A percentile compares a stretch with the other conserved stretches of the same genome.
Conservation (phyloP, 768 basidiomycete genomes). For the Termitomyces sp. region DNA sequence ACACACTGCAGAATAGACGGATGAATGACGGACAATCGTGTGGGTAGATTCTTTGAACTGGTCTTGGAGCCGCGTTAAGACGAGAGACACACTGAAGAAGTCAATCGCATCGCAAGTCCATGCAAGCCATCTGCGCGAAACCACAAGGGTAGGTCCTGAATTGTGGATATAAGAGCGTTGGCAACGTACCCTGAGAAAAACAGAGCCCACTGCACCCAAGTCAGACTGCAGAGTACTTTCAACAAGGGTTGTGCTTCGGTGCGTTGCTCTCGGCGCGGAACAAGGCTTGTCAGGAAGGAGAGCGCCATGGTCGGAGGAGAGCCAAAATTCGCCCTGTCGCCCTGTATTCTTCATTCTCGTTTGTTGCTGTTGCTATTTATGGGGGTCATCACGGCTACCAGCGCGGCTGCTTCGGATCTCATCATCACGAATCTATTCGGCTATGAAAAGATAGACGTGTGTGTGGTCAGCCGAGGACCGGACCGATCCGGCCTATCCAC, state of each 20-base stretch:
- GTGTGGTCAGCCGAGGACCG: neutral
- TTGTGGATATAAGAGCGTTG: neutral
- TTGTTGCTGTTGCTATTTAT: neutral
- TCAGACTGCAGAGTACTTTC: slow-evolving; percentile 35
- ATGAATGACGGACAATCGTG: slow-evolving; percentile 32
- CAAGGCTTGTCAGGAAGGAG: slow-evolving; percentile 38
- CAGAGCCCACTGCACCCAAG: slow-evolving; percentile 49
- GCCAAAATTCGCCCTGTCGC: neutral
- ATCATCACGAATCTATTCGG: neutral
- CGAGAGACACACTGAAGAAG: slow-evolving; percentile 74
- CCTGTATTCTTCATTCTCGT: neutral
- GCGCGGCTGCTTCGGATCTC: slow-evolving; percentile 1
- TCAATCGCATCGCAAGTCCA: slow-evolving; percentile 88
- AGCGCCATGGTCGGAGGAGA: slow-evolving; percentile 33
- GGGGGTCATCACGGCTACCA: neutral
- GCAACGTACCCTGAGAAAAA: slow-evolving; percentile 53
- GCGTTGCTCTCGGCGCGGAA: slow-evolving; percentile 41
- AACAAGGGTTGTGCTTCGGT: slow-evolving; percentile 33
- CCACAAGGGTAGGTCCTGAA: neutral
- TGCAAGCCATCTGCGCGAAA: slow-evolving; percentile 57
- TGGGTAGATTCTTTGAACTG: slow-evolving; percentile 41
- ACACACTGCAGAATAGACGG: neutral
- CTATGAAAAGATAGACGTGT: neutral
- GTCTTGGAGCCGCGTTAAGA: slow-evolving; percentile 34
- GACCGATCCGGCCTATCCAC: too few species aligned